These are phyloP conservation scores for Phytophthora cactorum DNA, from an alignment of 352 stramenopile species.

Conservation along the genomic window DNA sequence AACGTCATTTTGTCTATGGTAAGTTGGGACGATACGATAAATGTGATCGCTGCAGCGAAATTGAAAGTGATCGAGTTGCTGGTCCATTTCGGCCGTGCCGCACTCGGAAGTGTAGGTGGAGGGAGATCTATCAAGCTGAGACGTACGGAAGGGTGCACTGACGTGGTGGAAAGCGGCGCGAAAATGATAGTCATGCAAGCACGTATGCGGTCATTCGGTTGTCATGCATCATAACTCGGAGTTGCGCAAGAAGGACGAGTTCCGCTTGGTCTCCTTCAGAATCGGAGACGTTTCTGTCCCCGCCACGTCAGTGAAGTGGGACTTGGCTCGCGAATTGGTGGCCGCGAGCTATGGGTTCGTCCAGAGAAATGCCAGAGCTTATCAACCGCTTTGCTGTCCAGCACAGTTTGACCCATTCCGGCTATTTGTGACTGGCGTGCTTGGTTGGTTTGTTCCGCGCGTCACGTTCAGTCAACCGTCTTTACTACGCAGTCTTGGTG, in stretches of 20 bases:
- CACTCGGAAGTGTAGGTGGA: constrained; percentile 22
- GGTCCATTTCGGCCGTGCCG: background rate
- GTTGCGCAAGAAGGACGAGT: constrained; percentile 10
- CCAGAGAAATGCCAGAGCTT: background rate
- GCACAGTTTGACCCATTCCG: constrained; percentile 7
- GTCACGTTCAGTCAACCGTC: constrained; percentile 9
- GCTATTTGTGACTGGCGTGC: constrained; percentile 26
- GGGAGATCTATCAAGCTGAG: constrained; percentile 5
- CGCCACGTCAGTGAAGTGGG: constrained; percentile 26
- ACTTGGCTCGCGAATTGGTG: constrained; percentile 10
- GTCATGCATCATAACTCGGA: constrained; percentile 20
- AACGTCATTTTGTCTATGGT: constrained; percentile 7
- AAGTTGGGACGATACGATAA: background rate
- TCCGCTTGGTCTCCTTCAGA: constrained; percentile 32
- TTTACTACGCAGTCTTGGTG: constrained; percentile 17
- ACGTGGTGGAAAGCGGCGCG: constrained; percentile 24
- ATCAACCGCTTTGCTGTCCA: no score
- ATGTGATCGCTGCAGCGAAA: constrained; percentile 10
- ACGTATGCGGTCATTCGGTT: constrained; percentile 9
- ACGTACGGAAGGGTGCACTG: constrained; percentile 19
- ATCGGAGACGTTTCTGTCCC: constrained; percentile 26
- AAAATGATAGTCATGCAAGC: constrained; percentile 16
- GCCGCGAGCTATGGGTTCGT: constrained; percentile 13
- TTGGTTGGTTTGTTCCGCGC: constrained; percentile 11
- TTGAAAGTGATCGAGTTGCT: constrained; percentile 22